Evolutionary conservation across 441 rosid species (phyloP), one percentile per base, ranked within the genome.

Genomic region (Erodium moschatum): DNA sequence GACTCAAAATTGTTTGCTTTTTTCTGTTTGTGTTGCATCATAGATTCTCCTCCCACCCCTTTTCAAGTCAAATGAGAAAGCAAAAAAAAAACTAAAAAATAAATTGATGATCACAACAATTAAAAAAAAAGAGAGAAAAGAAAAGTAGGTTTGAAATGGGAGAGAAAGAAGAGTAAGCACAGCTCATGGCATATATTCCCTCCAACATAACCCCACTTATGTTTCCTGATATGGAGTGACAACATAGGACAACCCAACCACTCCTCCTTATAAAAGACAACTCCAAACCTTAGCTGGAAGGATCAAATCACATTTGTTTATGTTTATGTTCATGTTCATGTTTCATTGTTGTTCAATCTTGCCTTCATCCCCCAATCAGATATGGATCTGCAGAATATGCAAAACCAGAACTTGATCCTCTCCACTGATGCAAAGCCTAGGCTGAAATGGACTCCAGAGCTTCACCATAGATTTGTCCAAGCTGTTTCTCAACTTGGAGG

Each of bases 401-500:
- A 78, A 68, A 82, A 76, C 68, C 85, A 81, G 63, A 82, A 80
- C 71, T 83, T 91, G 84, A 84, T 87, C 64, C 73, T 89, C 72
- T 93, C 98, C 54, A 81, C 90, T 46, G 98, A 93, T 83, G 88
- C 91, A 56, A 93, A 93, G 79, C 98, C 96, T 38, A 91, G 97
- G 80, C 85, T 93, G 18, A 93, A 93, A 78, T 93, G 98, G 98
- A 89, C 95, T 76, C 83, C 85, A 63, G 95, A 93, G 77, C 92
- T 93, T 67, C 98, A 91, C 81, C 89, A 82, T 9, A 82, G 85
- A 72, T 93, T 93, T 78, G 78, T 86, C 20, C 96, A 91, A 68
- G 92, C 96, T 0, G 83, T 93, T 77, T 71, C 70, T 72, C 97
- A 87, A 64, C 87, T 93, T 68, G 97, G 95, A 66, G 98, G 98